A percentile compares a stretch with the other conserved stretches of the same genome.
Evolutionary conservation across 345 rosid species (phyloP).

Genomic region (Brassica incana): DNA sequence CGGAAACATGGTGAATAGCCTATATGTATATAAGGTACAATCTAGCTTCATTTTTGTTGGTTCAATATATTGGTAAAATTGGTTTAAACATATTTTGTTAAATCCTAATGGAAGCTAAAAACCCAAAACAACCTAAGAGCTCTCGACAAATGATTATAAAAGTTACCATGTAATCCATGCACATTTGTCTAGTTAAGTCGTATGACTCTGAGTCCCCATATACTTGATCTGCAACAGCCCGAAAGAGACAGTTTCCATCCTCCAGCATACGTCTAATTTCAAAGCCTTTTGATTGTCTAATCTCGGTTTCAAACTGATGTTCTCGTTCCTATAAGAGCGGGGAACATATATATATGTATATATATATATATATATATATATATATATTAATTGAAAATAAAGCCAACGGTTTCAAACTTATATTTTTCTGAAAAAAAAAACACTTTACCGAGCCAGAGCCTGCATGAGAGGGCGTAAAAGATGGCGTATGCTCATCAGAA

Average conservation of each 20-base stretch:
- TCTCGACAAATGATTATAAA: neutral
- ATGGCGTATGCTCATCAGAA: slow-evolving; percentile 94
- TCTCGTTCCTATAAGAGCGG: slow-evolving; percentile 79
- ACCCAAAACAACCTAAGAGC: neutral
- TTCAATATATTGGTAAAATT: neutral
- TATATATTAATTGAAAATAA: neutral
- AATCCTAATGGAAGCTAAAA: slow-evolving; percentile 13
- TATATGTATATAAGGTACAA: neutral
- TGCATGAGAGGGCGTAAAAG: slow-evolving; percentile 67
- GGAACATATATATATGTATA: neutral
- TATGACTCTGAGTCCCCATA: slow-evolving; percentile 89
- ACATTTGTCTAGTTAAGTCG: slow-evolving; percentile 83
- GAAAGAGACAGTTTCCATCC: slow-evolving; percentile 99
- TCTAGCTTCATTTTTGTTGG: neutral
- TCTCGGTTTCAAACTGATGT: slow-evolving; percentile 85
- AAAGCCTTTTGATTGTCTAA: slow-evolving; percentile 70
- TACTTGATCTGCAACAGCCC: slow-evolving; percentile 98
- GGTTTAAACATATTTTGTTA: neutral
- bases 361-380: too few relatives aligned
- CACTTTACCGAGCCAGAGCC: slow-evolving; percentile 51
- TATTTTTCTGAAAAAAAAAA: neutral
- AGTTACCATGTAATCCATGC: slow-evolving; percentile 95
- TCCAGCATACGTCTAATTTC: slow-evolving; percentile 92
- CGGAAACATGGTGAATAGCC: neutral
- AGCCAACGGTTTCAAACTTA: neutral